These are phyloP conservation scores for Beauveria sp. DNA, from an alignment of 2,329 filamentous ascomycete species.

Conservation along the genomic window DNA sequence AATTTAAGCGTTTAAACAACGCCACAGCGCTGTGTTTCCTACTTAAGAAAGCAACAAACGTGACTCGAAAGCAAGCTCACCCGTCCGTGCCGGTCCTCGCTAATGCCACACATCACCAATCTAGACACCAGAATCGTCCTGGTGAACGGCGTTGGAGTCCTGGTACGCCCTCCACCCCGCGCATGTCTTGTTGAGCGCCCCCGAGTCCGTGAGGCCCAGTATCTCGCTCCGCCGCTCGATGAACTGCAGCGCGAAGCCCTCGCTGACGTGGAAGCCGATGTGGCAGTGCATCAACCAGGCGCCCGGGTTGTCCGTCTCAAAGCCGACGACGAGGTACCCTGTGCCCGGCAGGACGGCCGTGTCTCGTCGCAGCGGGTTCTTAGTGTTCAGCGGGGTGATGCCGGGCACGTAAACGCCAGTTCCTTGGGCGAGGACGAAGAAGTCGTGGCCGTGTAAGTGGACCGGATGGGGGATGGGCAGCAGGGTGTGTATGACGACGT, in stretches of 20 bases:
- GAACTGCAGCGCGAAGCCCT: background rate
- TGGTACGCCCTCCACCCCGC: too few relatives aligned
- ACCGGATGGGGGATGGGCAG: slow-evolving; percentile 16
- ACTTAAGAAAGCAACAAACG: background rate
- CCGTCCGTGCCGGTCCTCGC: too few relatives aligned
- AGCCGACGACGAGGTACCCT: slow-evolving; percentile 41
- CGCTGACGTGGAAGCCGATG: slow-evolving; percentile 52
- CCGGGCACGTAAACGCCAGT: background rate
- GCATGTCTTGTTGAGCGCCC: too few relatives aligned
- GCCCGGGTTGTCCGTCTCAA: slow-evolving; percentile 28
- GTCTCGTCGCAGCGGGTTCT: slow-evolving; percentile 45
- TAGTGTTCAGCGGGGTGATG: background rate
- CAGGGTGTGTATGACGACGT: slow-evolving; percentile 13
- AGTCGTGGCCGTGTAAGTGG: slow-evolving; percentile 19
- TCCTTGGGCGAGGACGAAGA: slow-evolving; percentile 12
- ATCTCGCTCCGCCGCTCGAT: background rate
- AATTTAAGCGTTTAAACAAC: background rate
- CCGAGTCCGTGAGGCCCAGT: too few relatives aligned
- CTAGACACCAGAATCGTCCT: too few relatives aligned
- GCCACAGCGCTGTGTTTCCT: background rate
- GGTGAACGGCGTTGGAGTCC: too few relatives aligned
- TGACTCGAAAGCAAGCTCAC: too few relatives aligned
- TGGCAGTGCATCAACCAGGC: slow-evolving; percentile 58
- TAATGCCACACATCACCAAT: too few relatives aligned
- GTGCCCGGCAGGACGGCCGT: slow-evolving; percentile 37